A percentile compares a stretch with the other conserved stretches of the same genome.
phyloP scores from a whole-genome alignment of 148 eudicot genomes.

The Cornus kousa region DNA sequence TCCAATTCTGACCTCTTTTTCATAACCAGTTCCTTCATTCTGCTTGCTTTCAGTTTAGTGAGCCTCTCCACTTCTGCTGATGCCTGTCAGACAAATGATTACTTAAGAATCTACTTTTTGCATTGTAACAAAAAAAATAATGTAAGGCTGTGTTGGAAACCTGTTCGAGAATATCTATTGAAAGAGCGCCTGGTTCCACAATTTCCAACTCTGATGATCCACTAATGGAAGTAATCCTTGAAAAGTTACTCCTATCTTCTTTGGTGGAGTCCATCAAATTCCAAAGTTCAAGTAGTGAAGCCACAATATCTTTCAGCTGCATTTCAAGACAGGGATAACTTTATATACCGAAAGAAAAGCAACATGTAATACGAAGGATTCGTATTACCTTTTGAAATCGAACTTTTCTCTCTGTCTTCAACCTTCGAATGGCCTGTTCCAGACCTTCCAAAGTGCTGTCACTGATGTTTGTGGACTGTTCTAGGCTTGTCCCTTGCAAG shows the following conservation, averaged over 20 bases:
- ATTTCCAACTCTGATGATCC: slow-evolving; percentile 35
- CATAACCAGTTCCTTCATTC: slow-evolving; percentile 68
- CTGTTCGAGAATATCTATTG: slow-evolving; percentile 45
- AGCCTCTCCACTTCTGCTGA: slow-evolving; percentile 71
- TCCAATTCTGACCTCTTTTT: slow-evolving; percentile 64
- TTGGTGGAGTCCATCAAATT: slow-evolving; percentile 47
- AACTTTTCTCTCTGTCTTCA: slow-evolving; percentile 52
- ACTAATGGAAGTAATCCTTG: slow-evolving; percentile 29
- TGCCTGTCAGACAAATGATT: slow-evolving; percentile 33
- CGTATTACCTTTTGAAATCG: slow-evolving; percentile 56
- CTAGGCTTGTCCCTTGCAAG: slow-evolving; percentile 46
- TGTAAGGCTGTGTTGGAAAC: slow-evolving; percentile 9
- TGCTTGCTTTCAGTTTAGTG: slow-evolving; percentile 54
- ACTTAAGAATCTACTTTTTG: slow-evolving; percentile 1
- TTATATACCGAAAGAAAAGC: not conserved
- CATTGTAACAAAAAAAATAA: not conserved
- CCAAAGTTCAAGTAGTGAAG: slow-evolving; percentile 49
- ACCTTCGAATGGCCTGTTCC: slow-evolving; percentile 38
- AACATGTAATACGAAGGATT: not conserved
- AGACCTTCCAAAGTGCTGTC: slow-evolving; percentile 55
- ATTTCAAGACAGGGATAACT: slow-evolving; percentile 11
- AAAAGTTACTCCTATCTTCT: slow-evolving; percentile 38
- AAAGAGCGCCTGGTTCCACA: slow-evolving; percentile 45
- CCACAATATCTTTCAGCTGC: slow-evolving; percentile 53
- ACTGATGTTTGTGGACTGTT: slow-evolving; percentile 54